Conservation (phyloP, 2,329 filamentous ascomycete species). For the Verruconis gallopava region DNA sequence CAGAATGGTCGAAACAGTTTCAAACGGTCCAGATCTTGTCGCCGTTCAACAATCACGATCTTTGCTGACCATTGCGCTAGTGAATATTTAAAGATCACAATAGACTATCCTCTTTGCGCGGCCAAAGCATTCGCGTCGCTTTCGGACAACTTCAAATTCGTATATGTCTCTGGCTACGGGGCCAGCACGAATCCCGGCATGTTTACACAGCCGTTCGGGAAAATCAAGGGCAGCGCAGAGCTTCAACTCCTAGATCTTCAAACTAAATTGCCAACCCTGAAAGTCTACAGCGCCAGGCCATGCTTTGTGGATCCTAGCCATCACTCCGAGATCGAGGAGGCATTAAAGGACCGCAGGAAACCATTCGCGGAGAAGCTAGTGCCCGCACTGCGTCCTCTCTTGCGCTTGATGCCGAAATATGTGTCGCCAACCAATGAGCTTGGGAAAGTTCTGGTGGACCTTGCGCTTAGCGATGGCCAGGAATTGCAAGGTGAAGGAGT, state of each 20-base stretch:
- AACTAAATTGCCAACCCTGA: constrained; percentile 34
- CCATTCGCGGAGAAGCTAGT: constrained; percentile 15
- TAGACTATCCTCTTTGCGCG: constrained; percentile 50
- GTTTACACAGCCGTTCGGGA: constrained; percentile 45
- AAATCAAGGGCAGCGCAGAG: constrained; percentile 57
- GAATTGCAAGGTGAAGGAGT: constrained; percentile 26
- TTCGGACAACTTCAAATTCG: constrained; percentile 47
- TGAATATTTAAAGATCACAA: constrained; percentile 56
- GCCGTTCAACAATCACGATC: neutral
- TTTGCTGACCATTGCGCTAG: too few relatives aligned
- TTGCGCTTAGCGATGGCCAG: constrained; percentile 36
- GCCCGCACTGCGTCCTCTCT: constrained; percentile 15
- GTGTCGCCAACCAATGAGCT: constrained; percentile 35
- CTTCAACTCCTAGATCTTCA: constrained; percentile 41
- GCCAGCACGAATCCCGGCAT: constrained; percentile 44
- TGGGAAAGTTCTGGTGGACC: constrained; percentile 33
- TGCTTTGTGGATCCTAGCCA: constrained; percentile 40
- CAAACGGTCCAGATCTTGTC: neutral
- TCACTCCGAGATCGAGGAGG: constrained; percentile 29
- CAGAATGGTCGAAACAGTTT: too few relatives aligned
- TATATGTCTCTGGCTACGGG: constrained; percentile 48
- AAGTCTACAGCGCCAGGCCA: constrained; percentile 45
- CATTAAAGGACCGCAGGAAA: constrained; percentile 18
- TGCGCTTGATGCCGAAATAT: constrained; percentile 21
- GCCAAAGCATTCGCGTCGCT: constrained; percentile 46